phyloP scores from a whole-genome alignment of 441 rosid species.

The Erodium trifolium region DNA sequence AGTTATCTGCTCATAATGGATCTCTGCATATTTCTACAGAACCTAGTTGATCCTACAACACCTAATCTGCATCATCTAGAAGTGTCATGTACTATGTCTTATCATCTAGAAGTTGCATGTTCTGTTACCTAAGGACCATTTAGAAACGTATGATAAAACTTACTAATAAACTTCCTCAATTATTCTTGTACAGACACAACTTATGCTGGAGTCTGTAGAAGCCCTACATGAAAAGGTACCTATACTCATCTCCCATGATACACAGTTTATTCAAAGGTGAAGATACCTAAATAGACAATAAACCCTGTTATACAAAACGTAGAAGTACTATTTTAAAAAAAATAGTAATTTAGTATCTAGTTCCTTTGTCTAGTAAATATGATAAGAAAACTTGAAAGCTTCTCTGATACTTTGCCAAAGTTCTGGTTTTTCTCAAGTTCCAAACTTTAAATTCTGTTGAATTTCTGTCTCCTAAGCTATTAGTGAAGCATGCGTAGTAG shows the following conservation, averaged over 20 bases:
- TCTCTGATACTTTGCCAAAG: too few species aligned
- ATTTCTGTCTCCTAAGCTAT: too few species aligned
- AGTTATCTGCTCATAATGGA: background rate
- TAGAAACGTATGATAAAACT: background rate
- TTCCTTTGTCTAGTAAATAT: too few species aligned
- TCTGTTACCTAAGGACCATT: background rate
- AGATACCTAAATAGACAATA: background rate
- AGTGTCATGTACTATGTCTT: too few species aligned
- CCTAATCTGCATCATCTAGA: too few species aligned
- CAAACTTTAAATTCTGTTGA: too few species aligned
- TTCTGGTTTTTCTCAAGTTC: too few species aligned
- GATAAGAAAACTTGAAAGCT: too few species aligned
- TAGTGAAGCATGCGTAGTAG: background rate
- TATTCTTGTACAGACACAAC: slow-evolving; percentile 27
- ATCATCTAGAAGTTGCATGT: too few species aligned
- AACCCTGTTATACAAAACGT: background rate
- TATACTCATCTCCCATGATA: background rate
- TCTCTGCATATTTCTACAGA: background rate
- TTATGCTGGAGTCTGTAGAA: slow-evolving; percentile 23
- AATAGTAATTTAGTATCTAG: too few species aligned
- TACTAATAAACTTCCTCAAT: slow-evolving; percentile 1
- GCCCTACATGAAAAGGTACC: slow-evolving; percentile 30
- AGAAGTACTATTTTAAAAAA: too few species aligned
- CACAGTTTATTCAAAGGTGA: background rate
- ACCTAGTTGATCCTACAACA: too few species aligned